phyloP scores from a whole-genome alignment of 305 asterid genomes.

The Solanum chacoense region DNA sequence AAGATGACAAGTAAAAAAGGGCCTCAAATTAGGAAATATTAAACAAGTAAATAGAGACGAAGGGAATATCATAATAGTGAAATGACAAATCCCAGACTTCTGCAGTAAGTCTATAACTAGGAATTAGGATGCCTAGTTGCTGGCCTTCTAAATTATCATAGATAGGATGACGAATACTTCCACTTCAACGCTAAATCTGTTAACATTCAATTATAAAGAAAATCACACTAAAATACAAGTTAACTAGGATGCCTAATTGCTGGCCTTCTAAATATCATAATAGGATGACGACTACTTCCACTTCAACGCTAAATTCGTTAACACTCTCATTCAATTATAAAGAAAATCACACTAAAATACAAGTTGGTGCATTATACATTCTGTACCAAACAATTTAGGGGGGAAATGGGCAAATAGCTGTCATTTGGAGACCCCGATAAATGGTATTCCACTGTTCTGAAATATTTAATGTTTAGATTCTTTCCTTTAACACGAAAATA shows the following conservation, averaged over 20 bases:
- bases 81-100: neutral
- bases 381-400: neutral
- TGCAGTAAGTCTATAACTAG: neutral
- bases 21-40: neutral
- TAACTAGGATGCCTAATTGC: neutral
- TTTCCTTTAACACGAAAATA: neutral
- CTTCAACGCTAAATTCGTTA: neutral
- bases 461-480: neutral
- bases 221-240: neutral
- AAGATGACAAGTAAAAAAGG: neutral
- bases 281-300: neutral
- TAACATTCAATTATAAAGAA: neutral
- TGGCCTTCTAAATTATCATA: neutral
- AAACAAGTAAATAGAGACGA: neutral
- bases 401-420: neutral
- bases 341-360: neutral
- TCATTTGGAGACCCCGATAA: neutral
- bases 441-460: too few species aligned
- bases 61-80: neutral
- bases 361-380: neutral
- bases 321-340: neutral
- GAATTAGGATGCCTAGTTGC: neutral
- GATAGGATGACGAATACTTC: neutral
- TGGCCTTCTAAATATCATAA: neutral
- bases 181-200: neutral